Evolutionary conservation across 169 alveolate species (phyloP), one percentile per base, ranked within the genome.

Genomic region (Eimeria praecox): DNA sequence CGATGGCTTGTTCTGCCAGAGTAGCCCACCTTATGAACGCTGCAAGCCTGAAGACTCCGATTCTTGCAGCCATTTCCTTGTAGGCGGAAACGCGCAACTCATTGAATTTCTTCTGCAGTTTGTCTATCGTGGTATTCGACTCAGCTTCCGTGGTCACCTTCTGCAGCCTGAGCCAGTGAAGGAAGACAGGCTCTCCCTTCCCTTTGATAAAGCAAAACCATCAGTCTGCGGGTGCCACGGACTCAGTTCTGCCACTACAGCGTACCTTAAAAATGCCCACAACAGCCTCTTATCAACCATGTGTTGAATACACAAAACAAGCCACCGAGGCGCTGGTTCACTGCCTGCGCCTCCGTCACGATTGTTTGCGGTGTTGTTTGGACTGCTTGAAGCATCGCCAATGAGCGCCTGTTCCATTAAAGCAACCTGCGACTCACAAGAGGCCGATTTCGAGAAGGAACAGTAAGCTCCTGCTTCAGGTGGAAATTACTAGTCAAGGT

Each of bases 41-140:
- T 18, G 35, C 82, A 62, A 87, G 78, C 73, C 83, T 59, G 83
- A 56, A 87, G 14, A 62, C 40, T 12, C 87, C 94, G 24, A 93
- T 93, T 30, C 75, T 62, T 16, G 75, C 82, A 16, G 80, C 77
- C 96, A 93, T 93, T 69, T 93, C 96, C 87, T 71, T 82, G 94
- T 83, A 93, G 18, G 96, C 96, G 27, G 93, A 44, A 24, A 93
- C 77, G 44, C 96, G 96, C 94, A 93, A 42, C 77, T 93, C 96
- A 49, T 93, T 93, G 80, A 93, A 93, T 22, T 77, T 66, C 52
- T 80, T 82, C 62, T 93, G 96, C 69, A 93, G 94, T 20, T 88
- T 59, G 52, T 80, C 94, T 42, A 93, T 88, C 9, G 94, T 66
- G 38, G 82, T 35, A 33, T 66, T 88, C 9, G 94, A 73, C 40